Evolutionary conservation across 1,139 yeast species (phyloP).

Genomic region (Geotrichum aggregatum): DNA sequence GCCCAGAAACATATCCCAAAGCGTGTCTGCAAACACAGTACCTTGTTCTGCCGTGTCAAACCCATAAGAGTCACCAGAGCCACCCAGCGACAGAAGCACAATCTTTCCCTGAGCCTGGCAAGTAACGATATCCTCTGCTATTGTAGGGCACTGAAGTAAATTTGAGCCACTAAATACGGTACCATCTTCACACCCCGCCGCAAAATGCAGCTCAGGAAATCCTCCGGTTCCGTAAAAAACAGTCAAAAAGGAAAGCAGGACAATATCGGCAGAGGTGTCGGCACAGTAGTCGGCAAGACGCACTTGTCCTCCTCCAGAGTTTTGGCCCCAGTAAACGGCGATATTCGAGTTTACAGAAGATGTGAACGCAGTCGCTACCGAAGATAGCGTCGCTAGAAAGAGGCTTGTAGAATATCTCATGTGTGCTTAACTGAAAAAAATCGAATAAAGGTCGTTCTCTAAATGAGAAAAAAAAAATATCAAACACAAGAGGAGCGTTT

Average conservation of each 20-base stretch:
- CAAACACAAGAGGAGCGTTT: too few species aligned
- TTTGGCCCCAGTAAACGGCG: conserved; percentile 93
- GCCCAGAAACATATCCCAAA: conserved; percentile 85
- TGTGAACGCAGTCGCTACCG: background rate
- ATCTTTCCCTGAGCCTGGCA: conserved; percentile 78
- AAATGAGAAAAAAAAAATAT: too few species aligned
- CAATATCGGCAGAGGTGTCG: conserved; percentile 63
- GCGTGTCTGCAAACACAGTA: conserved; percentile 60
- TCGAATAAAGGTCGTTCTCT: too few species aligned
- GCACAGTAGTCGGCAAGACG: conserved; percentile 64
- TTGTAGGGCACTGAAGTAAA: conserved; percentile 37
- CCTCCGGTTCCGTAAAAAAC: conserved; percentile 50
- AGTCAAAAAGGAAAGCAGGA: conserved; percentile 65
- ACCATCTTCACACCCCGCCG: conserved; percentile 46
- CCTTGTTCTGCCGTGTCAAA: conserved; percentile 62
- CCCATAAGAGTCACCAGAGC: conserved; percentile 77
- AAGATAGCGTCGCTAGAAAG: background rate
- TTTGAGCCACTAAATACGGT: conserved; percentile 31
- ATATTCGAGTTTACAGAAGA: conserved; percentile 43
- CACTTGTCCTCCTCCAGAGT: conserved; percentile 54
- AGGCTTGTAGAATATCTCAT: background rate
- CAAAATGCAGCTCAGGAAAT: conserved; percentile 56
- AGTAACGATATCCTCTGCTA: conserved; percentile 62
- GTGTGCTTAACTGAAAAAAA: too few species aligned
- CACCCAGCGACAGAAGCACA: conserved; percentile 80